Evolutionary conservation across 1,139 yeast species (phyloP), one percentile per base, ranked within the genome.

Genomic region (Ogataea hybrid): DNA sequence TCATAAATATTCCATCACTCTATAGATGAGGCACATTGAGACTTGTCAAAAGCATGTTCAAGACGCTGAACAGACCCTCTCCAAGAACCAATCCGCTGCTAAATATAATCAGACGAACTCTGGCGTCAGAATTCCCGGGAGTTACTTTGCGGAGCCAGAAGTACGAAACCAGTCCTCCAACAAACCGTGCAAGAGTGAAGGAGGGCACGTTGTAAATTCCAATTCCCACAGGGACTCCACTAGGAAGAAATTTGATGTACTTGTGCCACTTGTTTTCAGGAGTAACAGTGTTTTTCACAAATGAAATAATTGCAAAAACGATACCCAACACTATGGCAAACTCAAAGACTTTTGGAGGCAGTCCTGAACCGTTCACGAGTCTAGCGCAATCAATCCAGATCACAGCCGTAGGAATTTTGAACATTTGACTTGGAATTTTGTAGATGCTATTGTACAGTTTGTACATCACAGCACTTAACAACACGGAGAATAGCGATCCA

Each of bases 341-440:
- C 41, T 70, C 73, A 46, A 75, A 71, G 0, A 88, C 96, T 49
- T 76, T 75, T 0, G 88, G 84, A 0, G 98, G 98, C 18, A 92
- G 68, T 0, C 96, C 96, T 44, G 83, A 76, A 1, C 98, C 98
- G 0, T 94, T 87, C 12, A 92, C 96, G 34, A 92, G 70, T 46
- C 98, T 69, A 1, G 97, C 88, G 62, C 97, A 89, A 61, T 92
- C 98, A 39, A 92, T 83, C 98, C 98, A 92, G 15, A 92, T 87
- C 5, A 88, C 79, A 0, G 97, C 97, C 0, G 98, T 92, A 4
- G 98, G 98, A 30, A 92, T 80, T 47, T 97, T 71, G 61, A 87
- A 92, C 41, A 79, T 70, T 16, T 75, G 68, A 40, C 86, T 88
- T 0, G 98, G 98, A 28, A 92, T 87, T 37, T 79, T 79, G 64